Evolutionary conservation across 1,284 basidiomycete species (phyloP).

Genomic region (Boletus mariae): DNA sequence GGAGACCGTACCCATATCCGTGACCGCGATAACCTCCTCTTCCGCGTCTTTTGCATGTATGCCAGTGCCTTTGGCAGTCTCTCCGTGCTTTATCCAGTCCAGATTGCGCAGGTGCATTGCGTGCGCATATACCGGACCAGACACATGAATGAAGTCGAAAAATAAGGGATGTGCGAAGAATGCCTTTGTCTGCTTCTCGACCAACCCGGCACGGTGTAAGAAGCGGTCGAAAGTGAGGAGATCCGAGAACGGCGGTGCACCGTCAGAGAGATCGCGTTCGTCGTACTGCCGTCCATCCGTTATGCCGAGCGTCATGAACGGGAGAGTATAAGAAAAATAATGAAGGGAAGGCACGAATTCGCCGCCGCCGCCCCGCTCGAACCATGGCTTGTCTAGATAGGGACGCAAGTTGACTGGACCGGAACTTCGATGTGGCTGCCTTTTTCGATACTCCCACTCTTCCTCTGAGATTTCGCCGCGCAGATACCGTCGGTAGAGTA

Average conservation of each 20-base stretch:
- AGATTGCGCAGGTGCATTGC: neutral
- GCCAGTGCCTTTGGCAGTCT: no score
- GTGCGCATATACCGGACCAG: neutral
- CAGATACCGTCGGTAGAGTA: conserved; percentile 47
- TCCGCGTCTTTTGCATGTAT: neutral
- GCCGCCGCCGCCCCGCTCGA: conserved; percentile 40
- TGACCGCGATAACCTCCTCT: neutral
- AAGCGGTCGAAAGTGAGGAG: conserved; percentile 48
- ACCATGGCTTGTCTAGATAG: conserved; percentile 49
- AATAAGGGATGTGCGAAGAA: conserved; percentile 46
- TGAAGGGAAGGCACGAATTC: conserved; percentile 44
- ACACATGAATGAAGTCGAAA: conserved; percentile 39
- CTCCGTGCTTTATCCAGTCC: conserved; percentile 13
- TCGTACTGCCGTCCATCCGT: neutral
- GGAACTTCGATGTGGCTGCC: conserved; percentile 45
- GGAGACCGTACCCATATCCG: conserved; percentile 6
- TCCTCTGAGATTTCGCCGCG: conserved; percentile 44
- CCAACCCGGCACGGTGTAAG: conserved; percentile 38
- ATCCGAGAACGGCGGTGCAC: conserved; percentile 38
- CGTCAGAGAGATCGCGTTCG: conserved; percentile 24
- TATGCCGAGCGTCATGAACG: conserved; percentile 48
- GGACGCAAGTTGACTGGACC: conserved; percentile 50
- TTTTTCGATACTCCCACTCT: conserved; percentile 53
- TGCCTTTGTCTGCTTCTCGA: conserved; percentile 37
- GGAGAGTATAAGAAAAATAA: conserved; percentile 44